Conservation (phyloP, 1,284 basidiomycete species). For the Ustilago tritici region DNA sequence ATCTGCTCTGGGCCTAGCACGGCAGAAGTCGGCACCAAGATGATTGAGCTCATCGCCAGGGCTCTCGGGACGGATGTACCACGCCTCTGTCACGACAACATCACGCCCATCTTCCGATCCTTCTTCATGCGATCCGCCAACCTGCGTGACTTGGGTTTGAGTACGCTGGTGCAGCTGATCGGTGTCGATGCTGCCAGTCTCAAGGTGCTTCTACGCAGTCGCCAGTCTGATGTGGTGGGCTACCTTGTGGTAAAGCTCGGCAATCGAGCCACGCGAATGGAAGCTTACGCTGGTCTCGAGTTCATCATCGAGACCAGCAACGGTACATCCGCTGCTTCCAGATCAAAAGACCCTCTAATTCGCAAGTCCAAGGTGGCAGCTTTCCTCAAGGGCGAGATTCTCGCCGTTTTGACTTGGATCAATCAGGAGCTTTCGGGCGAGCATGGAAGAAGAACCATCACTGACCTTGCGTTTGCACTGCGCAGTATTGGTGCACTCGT, state of each 20-base stretch:
- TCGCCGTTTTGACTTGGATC: conserved; percentile 66
- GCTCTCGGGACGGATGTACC: conserved; percentile 55
- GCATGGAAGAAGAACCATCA: conserved; percentile 58
- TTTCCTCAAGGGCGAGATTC: conserved; percentile 61
- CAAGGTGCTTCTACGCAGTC: conserved; percentile 56
- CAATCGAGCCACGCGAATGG: conserved; percentile 38
- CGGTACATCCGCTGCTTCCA: conserved; percentile 18
- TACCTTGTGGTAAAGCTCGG: conserved; percentile 65
- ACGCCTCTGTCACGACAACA: conserved; percentile 60
- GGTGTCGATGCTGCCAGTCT: conserved; percentile 51
- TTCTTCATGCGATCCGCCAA: conserved; percentile 55
- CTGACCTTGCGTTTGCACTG: conserved; percentile 56
- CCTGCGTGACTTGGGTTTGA: conserved; percentile 45
- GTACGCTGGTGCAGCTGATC: conserved; percentile 48
- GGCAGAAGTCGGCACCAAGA: conserved; percentile 35
- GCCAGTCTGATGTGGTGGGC: conserved; percentile 64
- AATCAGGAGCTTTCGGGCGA: conserved; percentile 64
- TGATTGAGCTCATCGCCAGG: conserved; percentile 58
- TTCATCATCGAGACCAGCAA: conserved; percentile 56
- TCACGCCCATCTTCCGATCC: conserved; percentile 61
- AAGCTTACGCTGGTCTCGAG: conserved; percentile 58
- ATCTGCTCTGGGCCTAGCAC: conserved; percentile 42
- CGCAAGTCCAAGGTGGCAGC: conserved; percentile 40
- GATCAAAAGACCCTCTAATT: conserved; percentile 19
- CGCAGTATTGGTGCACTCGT: conserved; percentile 84